phyloP scores from a whole-genome alignment of 106 monocot genomes.

The Hemerocallis citrina region DNA sequence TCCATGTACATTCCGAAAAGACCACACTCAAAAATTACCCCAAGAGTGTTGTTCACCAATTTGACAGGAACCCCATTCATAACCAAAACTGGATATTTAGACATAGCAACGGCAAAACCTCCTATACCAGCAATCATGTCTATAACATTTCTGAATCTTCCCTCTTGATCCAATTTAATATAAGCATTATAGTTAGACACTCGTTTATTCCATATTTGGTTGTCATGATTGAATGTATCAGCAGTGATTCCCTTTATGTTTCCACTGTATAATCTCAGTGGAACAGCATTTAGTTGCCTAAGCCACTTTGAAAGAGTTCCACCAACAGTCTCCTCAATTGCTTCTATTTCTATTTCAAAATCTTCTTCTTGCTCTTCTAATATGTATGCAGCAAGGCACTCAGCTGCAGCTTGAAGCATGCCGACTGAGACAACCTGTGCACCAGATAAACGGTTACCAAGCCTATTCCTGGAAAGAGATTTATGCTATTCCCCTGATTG shows the following conservation, averaged over 20 bases:
- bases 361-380: no score
- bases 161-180: conserved; percentile 16
- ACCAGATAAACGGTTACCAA: no score
- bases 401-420: no score
- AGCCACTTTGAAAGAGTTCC: conserved; percentile 62
- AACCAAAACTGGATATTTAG: conserved; percentile 80
- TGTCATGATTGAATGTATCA: conserved; percentile 41
- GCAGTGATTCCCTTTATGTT: conserved; percentile 37
- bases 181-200: conserved; percentile 39
- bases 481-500: no score
- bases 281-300: conserved; percentile 32
- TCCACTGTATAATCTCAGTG: conserved; percentile 54
- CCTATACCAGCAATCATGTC: conserved; percentile 98
- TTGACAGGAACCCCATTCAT: conserved; percentile 77
- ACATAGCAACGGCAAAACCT: conserved; percentile 74
- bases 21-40: conserved; percentile 81
- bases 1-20: conserved; percentile 91
- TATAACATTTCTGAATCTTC: conserved; percentile 76
- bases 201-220: conserved; percentile 47
- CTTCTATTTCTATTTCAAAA: conserved; percentile 27
- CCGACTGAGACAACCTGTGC: no score
- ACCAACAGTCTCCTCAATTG: conserved; percentile 28
- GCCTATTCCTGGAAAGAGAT: no score
- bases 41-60: conserved; percentile 48
- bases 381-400: no score